A percentile compares a stretch with the other conserved stretches of the same genome.
phyloP scores from a whole-genome alignment of 305 asterid genomes.

The Solanum hybrid region DNA sequence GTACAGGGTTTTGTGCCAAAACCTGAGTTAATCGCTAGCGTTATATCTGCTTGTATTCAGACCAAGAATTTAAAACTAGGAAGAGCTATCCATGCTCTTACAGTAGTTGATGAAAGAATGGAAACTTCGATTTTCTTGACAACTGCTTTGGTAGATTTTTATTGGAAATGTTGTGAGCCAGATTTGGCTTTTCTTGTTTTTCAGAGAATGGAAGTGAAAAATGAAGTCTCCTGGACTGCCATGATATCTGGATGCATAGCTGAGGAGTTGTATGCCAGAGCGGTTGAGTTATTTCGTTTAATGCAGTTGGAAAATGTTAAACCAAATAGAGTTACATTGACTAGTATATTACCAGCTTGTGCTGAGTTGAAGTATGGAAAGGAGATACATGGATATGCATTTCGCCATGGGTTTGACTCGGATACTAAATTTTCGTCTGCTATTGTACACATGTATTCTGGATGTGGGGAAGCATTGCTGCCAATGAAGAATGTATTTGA shows the following conservation, averaged over 20 bases:
- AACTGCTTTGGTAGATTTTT: conserved; percentile 46
- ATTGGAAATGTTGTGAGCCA: conserved; percentile 36
- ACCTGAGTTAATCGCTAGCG: conserved; percentile 53
- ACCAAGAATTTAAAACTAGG: conserved; percentile 40
- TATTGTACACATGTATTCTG: conserved; percentile 45
- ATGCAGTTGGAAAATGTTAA: conserved; percentile 40
- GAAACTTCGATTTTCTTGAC: conserved; percentile 36
- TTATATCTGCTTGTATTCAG: conserved; percentile 39
- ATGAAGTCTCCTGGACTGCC: conserved; percentile 72
- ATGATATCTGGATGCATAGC: conserved; percentile 52
- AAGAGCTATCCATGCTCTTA: conserved; percentile 48
- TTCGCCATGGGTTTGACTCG: conserved; percentile 37
- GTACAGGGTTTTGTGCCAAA: conserved; percentile 34
- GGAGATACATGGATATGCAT: conserved; percentile 52
- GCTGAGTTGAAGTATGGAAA: conserved; percentile 29
- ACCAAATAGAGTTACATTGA: conserved; percentile 54
- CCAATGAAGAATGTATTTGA: conserved; percentile 38
- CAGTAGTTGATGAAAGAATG: conserved; percentile 42
- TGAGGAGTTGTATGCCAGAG: conserved; percentile 19
- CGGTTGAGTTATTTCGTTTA: conserved; percentile 28
- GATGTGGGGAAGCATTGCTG: conserved; percentile 23
- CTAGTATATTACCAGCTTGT: conserved; percentile 47
- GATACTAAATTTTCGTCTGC: conserved; percentile 40
- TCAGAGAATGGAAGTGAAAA: conserved; percentile 38
- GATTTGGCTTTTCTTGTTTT: conserved; percentile 45